phyloP scores from a whole-genome alignment of 257 asterid species.

The Osmanthus fragrans region DNA sequence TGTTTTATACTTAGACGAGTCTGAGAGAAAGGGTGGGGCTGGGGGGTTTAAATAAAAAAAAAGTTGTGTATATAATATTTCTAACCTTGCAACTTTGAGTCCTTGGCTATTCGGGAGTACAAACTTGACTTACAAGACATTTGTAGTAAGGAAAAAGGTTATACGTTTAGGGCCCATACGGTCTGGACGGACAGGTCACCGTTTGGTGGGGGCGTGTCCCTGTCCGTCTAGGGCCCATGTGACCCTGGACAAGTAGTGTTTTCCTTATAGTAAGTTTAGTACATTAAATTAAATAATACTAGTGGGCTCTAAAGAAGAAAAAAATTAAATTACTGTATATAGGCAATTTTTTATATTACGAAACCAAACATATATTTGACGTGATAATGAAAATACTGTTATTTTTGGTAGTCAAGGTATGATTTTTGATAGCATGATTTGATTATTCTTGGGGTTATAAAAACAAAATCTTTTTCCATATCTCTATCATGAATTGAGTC shows the following conservation, averaged over 20 bases:
- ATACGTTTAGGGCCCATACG: too few relatives aligned
- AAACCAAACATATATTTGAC: not conserved
- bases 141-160: too few relatives aligned
- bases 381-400: not conserved
- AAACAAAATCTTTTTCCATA: constrained; percentile 20
- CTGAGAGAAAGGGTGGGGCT: not conserved
- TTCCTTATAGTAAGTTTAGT: not conserved
- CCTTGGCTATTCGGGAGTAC: constrained; percentile 5
- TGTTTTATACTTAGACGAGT: not conserved
- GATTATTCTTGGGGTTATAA: constrained; percentile 18
- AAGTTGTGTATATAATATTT: not conserved
- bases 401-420: constrained; percentile 11
- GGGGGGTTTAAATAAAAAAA: too few relatives aligned
- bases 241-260: too few relatives aligned
- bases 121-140: not conserved
- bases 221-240: too few relatives aligned
- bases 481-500: constrained; percentile 26
- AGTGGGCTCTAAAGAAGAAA: not conserved
- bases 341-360: not conserved
- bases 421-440: not conserved
- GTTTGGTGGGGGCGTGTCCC: too few relatives aligned
- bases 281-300: too few relatives aligned
- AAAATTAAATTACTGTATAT: too few relatives aligned
- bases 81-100: constrained; percentile 21
- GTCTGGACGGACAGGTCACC: too few relatives aligned